Conservation (phyloP, 2,329 filamentous ascomycete species). For the Lasiodiplodia hormozganensis region DNA sequence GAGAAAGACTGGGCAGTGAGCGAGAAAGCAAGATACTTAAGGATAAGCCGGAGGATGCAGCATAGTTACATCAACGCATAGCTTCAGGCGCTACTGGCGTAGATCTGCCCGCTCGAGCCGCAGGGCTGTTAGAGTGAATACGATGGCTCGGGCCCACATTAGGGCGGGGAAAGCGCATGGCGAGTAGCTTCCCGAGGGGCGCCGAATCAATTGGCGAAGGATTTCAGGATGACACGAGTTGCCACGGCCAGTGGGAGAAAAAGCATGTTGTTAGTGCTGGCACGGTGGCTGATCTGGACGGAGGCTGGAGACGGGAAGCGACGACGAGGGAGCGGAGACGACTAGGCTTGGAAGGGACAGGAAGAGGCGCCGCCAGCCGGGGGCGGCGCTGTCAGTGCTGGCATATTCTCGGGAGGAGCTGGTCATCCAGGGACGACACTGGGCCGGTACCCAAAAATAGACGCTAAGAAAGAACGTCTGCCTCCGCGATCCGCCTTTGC, state of each 20-base stretch:
- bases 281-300: constrained; percentile 11
- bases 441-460: constrained; percentile 4
- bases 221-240: constrained; percentile 19
- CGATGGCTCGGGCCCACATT: constrained; percentile 12
- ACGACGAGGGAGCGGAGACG: neutral
- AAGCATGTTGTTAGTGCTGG: neutral
- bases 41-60: neutral
- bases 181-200: neutral
- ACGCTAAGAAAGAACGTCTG: neutral
- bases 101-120: constrained; percentile 24
- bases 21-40: constrained; percentile 12
- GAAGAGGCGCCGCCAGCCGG: neutral
- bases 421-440: constrained; percentile 5
- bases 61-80: constrained; percentile 15
- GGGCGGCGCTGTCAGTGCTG: neutral
- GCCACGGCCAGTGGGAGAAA: neutral
- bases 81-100: neutral
- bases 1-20: constrained; percentile 4
- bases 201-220: neutral
- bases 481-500: neutral
- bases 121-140: constrained; percentile 21
- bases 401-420: neutral
- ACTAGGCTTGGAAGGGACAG: neutral
- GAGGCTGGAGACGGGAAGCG: neutral
- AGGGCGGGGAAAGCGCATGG: constrained; percentile 6